These are phyloP conservation scores for Helenozyma baotianmanensis DNA, from an alignment of 805 yeast genomes.

Conservation along the genomic window DNA sequence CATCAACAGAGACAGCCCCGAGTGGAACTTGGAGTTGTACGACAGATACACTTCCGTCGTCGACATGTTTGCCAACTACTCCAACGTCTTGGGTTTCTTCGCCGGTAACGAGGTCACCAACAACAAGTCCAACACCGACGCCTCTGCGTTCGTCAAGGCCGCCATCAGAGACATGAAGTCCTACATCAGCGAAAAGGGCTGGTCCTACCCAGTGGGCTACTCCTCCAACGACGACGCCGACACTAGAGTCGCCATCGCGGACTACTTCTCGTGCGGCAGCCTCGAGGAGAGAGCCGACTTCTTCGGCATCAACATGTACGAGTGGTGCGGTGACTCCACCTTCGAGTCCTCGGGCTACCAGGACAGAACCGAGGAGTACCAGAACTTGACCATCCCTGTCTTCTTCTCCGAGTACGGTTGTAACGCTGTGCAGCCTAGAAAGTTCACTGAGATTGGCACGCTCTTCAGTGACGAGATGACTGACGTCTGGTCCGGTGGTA, in stretches of 20 bases:
- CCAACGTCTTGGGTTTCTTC: conserved; percentile 86
- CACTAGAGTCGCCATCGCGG: conserved; percentile 74
- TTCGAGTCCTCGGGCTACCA: conserved; percentile 63
- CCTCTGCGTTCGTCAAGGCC: conserved; percentile 94
- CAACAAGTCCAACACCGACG: conserved; percentile 73
- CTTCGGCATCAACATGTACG: conserved; percentile 83
- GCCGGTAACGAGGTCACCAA: conserved; percentile 98
- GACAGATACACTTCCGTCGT: conserved; percentile 78
- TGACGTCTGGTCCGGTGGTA: conserved; percentile 91
- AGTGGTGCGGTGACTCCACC: conserved; percentile 73
- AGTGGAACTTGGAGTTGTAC: conserved; percentile 69
- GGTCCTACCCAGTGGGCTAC: conserved; percentile 85
- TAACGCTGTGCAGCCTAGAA: conserved; percentile 67
- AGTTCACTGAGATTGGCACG: conserved; percentile 69
- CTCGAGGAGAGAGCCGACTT: conserved; percentile 63
- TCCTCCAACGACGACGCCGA: conserved; percentile 85
- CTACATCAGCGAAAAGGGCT: conserved; percentile 55
- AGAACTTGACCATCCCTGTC: conserved; percentile 69
- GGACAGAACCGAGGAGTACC: conserved; percentile 67
- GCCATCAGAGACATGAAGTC: conserved; percentile 85
- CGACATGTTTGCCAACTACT: conserved; percentile 71
- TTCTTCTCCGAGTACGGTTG: conserved; percentile 91
- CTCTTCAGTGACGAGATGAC: conserved; percentile 70
- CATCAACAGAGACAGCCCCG: conserved; percentile 70
- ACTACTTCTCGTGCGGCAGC: conserved; percentile 81